These are phyloP conservation scores for Hevea brasiliensis DNA, from an alignment of 345 rosid species.

Conservation along the genomic window DNA sequence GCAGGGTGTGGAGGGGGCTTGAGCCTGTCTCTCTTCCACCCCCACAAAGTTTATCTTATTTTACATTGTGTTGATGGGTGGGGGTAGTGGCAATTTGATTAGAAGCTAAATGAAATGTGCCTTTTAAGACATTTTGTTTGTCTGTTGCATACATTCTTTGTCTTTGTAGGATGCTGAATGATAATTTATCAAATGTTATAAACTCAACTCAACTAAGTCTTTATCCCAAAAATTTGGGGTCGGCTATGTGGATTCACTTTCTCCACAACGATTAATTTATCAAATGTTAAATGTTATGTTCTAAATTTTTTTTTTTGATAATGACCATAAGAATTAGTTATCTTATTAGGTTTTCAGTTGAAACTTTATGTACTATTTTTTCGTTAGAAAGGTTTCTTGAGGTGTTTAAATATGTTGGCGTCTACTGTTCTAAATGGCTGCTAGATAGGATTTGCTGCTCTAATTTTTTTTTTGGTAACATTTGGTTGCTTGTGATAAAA, in stretches of 20 bases:
- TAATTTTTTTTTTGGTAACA: not conserved
- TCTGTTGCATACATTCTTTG: not conserved
- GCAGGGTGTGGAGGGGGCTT: not conserved
- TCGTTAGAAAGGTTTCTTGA: not conserved
- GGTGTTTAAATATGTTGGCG: not conserved
- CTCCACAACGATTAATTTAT: too few relatives aligned
- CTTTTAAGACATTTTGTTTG: not conserved
- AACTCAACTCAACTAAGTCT: too few relatives aligned
- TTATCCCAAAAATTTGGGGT: too few relatives aligned
- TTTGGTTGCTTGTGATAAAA: not conserved
- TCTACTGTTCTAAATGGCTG: not conserved
- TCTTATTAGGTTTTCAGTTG: too few relatives aligned
- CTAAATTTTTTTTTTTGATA: not conserved
- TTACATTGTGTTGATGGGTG: not conserved
- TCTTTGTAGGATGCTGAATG: not conserved
- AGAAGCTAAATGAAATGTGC: not conserved
- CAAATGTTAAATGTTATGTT: too few relatives aligned
- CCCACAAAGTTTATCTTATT: not conserved
- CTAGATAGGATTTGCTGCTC: too few relatives aligned
- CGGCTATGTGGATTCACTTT: too few relatives aligned
- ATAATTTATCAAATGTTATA: too few relatives aligned
- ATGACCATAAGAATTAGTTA: too few relatives aligned
- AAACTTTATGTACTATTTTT: too few relatives aligned
- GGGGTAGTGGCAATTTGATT: not conserved
- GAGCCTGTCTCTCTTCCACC: not conserved